A percentile compares a stretch with the other conserved stretches of the same genome.
Evolutionary conservation across 1,139 yeast genomes (phyloP).

Genomic region (Saccharomyces hybrid): DNA sequence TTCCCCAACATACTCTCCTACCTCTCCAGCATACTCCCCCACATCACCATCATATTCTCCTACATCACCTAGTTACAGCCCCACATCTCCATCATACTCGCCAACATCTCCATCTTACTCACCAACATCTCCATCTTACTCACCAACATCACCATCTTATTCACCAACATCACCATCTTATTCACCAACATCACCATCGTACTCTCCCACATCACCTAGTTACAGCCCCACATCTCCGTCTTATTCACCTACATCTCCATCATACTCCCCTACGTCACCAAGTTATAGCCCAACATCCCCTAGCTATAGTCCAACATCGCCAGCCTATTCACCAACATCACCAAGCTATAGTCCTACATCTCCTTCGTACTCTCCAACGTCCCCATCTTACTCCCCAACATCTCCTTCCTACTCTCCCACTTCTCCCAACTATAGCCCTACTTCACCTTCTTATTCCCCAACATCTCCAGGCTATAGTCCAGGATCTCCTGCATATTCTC

Average conservation of each 20-base stretch:
- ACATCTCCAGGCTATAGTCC: slow-evolving; percentile 46
- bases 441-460: slow-evolving; percentile 48
- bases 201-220: slow-evolving; percentile 53
- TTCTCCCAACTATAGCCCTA: slow-evolving; percentile 46
- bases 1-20: slow-evolving; percentile 66
- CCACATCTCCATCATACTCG: slow-evolving; percentile 56
- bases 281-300: slow-evolving; percentile 54
- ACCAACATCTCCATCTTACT: slow-evolving; percentile 54
- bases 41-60: slow-evolving; percentile 74
- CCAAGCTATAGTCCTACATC: slow-evolving; percentile 54
- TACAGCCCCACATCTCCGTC: slow-evolving; percentile 56
- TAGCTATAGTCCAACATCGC: slow-evolving; percentile 50
- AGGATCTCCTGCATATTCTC: slow-evolving; percentile 50
- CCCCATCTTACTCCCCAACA: slow-evolving; percentile 48
- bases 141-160: slow-evolving; percentile 55
- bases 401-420: slow-evolving; percentile 47
- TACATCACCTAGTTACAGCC: slow-evolving; percentile 61
- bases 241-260: slow-evolving; percentile 50
- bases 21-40: slow-evolving; percentile 65
- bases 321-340: slow-evolving; percentile 52
- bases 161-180: slow-evolving; percentile 54
- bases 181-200: slow-evolving; percentile 55
- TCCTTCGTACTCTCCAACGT: slow-evolving; percentile 50
- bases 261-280: slow-evolving; percentile 55
- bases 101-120: slow-evolving; percentile 57